Evolutionary conservation across 108 stramenopile species (phyloP).

Genomic region (Bacterosira constricta): DNA sequence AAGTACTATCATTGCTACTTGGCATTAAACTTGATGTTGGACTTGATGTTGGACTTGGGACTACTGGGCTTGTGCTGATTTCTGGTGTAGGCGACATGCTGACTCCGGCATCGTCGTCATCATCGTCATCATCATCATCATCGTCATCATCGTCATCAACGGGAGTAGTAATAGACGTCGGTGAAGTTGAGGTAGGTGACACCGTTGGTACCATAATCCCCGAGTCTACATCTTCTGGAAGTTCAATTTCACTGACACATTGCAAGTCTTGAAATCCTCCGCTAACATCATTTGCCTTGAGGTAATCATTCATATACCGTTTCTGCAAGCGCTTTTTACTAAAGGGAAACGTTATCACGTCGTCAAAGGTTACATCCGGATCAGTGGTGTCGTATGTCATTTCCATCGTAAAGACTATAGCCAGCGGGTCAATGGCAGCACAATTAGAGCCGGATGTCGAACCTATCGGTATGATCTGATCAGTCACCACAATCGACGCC

Average conservation of each 20-base stretch:
- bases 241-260: constrained; percentile 11
- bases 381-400: not conserved
- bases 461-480: too few species aligned
- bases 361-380: not conserved
- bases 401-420: constrained; percentile 6
- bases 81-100: not conserved
- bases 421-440: constrained; percentile 16
- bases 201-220: too few species aligned
- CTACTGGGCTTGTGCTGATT: not conserved
- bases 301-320: constrained; percentile 30
- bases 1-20: too few species aligned
- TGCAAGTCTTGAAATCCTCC: constrained; percentile 18
- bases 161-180: not conserved
- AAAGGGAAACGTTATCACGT: constrained; percentile 18
- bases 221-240: not conserved
- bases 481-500: not conserved
- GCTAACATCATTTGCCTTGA: constrained; percentile 19
- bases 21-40: not conserved
- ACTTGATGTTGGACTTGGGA: not conserved
- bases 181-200: too few species aligned
- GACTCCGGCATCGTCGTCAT: too few species aligned
- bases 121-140: too few species aligned
- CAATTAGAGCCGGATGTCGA: constrained; percentile 27
- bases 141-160: too few species aligned
- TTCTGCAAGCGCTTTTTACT: constrained; percentile 13